Conservation (phyloP, 2,329 filamentous ascomycete genomes). For the Akanthomyces dipterigenus region DNA sequence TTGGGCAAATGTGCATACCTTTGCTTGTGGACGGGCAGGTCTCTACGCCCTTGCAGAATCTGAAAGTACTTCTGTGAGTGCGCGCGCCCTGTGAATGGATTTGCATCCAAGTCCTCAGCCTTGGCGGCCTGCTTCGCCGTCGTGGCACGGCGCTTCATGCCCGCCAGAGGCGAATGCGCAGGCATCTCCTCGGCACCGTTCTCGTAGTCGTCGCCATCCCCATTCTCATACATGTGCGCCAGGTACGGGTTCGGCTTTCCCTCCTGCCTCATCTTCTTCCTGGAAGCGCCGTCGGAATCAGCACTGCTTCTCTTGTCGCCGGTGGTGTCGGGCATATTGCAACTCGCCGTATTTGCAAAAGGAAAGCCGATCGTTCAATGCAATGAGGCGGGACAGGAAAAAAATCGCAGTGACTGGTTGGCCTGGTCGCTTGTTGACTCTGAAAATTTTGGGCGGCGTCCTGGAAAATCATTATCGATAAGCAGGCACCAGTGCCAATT, state of each 20-base stretch:
- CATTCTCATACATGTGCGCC: constrained; percentile 71
- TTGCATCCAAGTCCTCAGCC: constrained; percentile 74
- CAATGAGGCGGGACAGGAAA: neutral
- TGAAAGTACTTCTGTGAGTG: constrained; percentile 83
- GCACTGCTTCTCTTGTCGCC: constrained; percentile 39
- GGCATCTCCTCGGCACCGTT: constrained; percentile 26
- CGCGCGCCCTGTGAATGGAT: constrained; percentile 74
- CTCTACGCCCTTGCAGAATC: constrained; percentile 76
- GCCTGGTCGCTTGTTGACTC: neutral
- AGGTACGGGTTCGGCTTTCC: constrained; percentile 73
- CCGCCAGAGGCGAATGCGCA: constrained; percentile 47
- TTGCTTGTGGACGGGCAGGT: constrained; percentile 87
- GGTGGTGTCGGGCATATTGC: constrained; percentile 16
- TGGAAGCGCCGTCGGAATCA: constrained; percentile 34
- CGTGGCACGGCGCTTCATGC: constrained; percentile 71
- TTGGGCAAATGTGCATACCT: constrained; percentile 43
- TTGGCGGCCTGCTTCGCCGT: constrained; percentile 66
- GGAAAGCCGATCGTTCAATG: neutral
- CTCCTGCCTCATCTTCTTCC: constrained; percentile 32
- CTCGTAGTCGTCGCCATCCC: constrained; percentile 28
- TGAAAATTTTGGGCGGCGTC: neutral
- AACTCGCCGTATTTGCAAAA: neutral
- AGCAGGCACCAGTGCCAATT: neutral
- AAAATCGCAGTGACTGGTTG: neutral
- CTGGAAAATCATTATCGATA: constrained; percentile 11